Percentiles rank a stretch among this genome's conserved stretches.
Evolutionary conservation across 2,329 filamentous ascomycete species (phyloP).

Genomic region (Epichloe gansuensis): DNA sequence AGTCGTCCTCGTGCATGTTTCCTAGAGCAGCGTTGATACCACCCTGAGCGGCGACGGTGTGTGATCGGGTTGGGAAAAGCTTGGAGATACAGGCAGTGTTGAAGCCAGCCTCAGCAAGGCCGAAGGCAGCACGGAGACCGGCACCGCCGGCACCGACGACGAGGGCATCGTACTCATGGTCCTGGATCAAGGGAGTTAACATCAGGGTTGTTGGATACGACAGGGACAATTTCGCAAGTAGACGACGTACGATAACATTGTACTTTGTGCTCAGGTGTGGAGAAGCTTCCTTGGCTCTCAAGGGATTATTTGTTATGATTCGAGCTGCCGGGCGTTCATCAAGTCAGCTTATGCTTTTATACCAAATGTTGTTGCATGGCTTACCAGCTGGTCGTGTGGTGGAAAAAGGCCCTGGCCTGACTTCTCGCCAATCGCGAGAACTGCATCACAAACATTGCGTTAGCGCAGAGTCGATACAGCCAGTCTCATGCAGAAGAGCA

Average conservation of each 20-base stretch:
- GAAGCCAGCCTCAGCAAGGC: slow-evolving; percentile 78
- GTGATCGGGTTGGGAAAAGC: slow-evolving; percentile 74
- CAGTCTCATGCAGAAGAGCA: not conserved
- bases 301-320: slow-evolving; percentile 73
- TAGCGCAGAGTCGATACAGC: not conserved
- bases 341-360: not conserved
- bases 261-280: slow-evolving; percentile 83
- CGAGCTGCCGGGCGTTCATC: slow-evolving; percentile 42
- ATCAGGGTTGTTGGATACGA: not conserved
- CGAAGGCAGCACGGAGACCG: slow-evolving; percentile 72
- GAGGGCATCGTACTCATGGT: slow-evolving; percentile 97
- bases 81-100: slow-evolving; percentile 83
- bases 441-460: slow-evolving; percentile 25
- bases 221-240: not conserved
- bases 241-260: slow-evolving; percentile 67
- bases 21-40: slow-evolving; percentile 81
- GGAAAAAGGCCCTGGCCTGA: slow-evolving; percentile 69
- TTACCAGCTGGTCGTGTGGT: slow-evolving; percentile 70
- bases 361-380: slow-evolving; percentile 13
- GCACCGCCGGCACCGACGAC: slow-evolving; percentile 80
- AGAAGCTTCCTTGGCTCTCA: slow-evolving; percentile 88
- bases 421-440: slow-evolving; percentile 50
- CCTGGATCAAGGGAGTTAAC: slow-evolving; percentile 34
- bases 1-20: slow-evolving; percentile 98
- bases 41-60: slow-evolving; percentile 72